Base-by-base conservation (phyloP, 139 green algal species). In the Dunaliella primolecta region DNA sequence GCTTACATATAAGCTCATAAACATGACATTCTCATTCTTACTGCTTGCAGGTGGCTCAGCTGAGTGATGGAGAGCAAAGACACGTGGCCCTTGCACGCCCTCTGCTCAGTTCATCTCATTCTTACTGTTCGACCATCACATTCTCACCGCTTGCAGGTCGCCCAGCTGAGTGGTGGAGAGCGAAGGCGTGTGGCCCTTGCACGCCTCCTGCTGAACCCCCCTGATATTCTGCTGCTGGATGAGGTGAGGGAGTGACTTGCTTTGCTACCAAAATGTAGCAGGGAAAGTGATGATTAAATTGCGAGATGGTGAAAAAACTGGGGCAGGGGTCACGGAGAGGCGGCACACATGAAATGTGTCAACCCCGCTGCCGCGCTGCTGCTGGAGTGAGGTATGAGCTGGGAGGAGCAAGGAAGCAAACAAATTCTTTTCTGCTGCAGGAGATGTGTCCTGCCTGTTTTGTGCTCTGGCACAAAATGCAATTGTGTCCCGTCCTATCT, bases 201-300 rank as follows among this genome's bases (percentile, higher is more conserved):
- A 23, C 93, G 95, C 1, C 89, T 97, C 80, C 89, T 99, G 75
- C 94, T 98, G 81, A 88, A 92, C 36, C 27, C 91, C 3, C 96
- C 96, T 0, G 93, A 98, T 84, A 92, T 98, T 82, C 88, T 98
- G 86, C 89, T 97, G 82, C 89, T 98, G 85, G 95, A 98, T 81
- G 94, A 93, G 80, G 79, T 83, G 79, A 21, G 79, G 27, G 29
- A 76, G 82, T 72, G n/a, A n/a, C n/a, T n/a, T n/a, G n/a, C n/a
- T n/a, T n/a, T n/a, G n/a, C n/a, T n/a, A n/a, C n/a, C n/a, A n/a
- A n/a, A n/a, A n/a, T n/a, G n/a, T n/a, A n/a, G n/a, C n/a, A n/a
- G n/a, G n/a, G n/a, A n/a, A n/a, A n/a, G n/a, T n/a, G n/a, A n/a
- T n/a, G n/a, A n/a, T n/a, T n/a, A n/a, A n/a, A n/a, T n/a, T n/a